A percentile compares a stretch with the other conserved stretches of the same genome.
Conservation (phyloP, 2,329 filamentous ascomycete genomes). For the Metarhizium anisopliae region DNA sequence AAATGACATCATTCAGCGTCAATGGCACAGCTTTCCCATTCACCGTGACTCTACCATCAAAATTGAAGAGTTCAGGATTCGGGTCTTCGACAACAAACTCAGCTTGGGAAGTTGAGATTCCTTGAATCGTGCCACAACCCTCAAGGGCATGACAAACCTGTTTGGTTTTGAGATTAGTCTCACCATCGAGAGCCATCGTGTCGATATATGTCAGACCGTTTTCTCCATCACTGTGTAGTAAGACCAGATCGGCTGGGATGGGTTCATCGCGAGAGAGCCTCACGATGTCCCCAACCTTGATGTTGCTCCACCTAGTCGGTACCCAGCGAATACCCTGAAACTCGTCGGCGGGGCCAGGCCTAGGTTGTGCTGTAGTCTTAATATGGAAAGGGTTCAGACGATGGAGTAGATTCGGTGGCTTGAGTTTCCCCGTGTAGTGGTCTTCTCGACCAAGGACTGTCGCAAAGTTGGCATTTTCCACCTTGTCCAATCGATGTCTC, state of each 20-base stretch:
- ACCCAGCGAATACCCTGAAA: constrained; percentile 47
- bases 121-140: constrained; percentile 43
- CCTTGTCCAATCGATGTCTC: constrained; percentile 69
- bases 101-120: constrained; percentile 46
- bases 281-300: constrained; percentile 42
- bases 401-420: constrained; percentile 13
- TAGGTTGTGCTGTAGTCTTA: constrained; percentile 19
- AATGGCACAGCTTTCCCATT: constrained; percentile 54
- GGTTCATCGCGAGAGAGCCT: constrained; percentile 59
- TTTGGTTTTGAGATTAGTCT: constrained; percentile 75
- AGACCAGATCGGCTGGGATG: constrained; percentile 72
- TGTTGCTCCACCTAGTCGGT: constrained; percentile 31
- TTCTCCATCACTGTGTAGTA: constrained; percentile 68
- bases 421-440: constrained; percentile 19
- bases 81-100: constrained; percentile 68
- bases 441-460: constrained; percentile 35
- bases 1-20: constrained; percentile 74
- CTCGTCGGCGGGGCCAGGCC: constrained; percentile 46
- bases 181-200: constrained; percentile 76
- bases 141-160: constrained; percentile 55
- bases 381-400: constrained; percentile 25
- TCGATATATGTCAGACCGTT: constrained; percentile 77
- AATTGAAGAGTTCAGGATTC: constrained; percentile 68
- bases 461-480: constrained; percentile 58
- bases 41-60: constrained; percentile 59